These are phyloP conservation scores for Geotrichum europaeum DNA, from an alignment of 1,139 yeast species.

Conservation along the genomic window DNA sequence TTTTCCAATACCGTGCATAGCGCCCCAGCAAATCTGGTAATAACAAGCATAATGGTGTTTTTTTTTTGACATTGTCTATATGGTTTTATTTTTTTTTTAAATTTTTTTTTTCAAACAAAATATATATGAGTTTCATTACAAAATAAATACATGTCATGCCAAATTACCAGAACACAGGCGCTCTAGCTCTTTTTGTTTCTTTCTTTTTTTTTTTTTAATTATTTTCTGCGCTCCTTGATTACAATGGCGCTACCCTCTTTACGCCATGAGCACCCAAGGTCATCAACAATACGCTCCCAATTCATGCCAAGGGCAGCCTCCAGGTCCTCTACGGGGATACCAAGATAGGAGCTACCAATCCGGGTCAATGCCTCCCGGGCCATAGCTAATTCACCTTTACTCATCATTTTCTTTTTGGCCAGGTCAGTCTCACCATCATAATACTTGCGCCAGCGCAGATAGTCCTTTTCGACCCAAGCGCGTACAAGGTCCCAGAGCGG, in stretches of 20 bases:
- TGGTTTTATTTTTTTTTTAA: neutral
- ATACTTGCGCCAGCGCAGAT: slow-evolving; percentile 9
- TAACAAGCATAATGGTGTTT: too few species aligned
- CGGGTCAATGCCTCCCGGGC: slow-evolving; percentile 2
- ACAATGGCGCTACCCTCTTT: neutral
- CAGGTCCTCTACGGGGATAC: neutral
- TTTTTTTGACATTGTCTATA: too few species aligned
- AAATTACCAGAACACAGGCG: neutral
- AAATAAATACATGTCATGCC: neutral
- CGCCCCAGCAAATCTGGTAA: too few species aligned
- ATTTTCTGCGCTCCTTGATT: neutral
- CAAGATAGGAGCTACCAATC: neutral
- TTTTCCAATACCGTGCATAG: too few species aligned
- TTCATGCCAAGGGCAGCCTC: neutral
- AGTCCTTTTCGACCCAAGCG: slow-evolving; percentile 12
- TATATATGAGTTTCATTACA: neutral
- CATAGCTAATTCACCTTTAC: slow-evolving; percentile 4
- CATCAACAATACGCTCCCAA: slow-evolving; percentile 4
- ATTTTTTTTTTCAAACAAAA: neutral
- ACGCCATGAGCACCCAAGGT: slow-evolving; percentile 1
- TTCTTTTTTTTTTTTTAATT: neutral
- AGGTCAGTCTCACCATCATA: slow-evolving; percentile 2
- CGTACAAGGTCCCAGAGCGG: slow-evolving; percentile 7
- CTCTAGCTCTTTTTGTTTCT: neutral
- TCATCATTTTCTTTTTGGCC: slow-evolving; percentile 8